Evolutionary conservation across 148 eudicot species (phyloP), one percentile per base, ranked within the genome.

Genomic region (Silene conica): DNA sequence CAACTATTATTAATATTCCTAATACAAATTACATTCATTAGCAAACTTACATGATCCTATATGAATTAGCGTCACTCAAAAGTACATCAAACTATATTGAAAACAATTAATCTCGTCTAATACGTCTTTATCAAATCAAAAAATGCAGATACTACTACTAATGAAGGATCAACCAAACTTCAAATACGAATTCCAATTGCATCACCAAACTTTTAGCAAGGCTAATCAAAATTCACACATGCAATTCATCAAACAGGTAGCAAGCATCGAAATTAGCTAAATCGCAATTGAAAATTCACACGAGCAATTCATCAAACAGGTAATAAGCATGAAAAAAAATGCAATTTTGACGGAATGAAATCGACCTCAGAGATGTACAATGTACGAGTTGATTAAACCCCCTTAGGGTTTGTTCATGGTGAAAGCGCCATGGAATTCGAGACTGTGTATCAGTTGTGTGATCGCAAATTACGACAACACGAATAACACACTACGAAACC

Each of bases 181-280:
- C 45, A 41, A 5, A 43, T 14, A n/a, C 21, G 6, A 60, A 62
- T 23, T 23, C 22, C 13, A 11, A 28, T 38, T 31, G 38, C 10
- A 38, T 11, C 3, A 19, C 25, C 1, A 6, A 38, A 12, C 31
- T 38, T 41, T 41, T 13, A 72, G 38, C 25, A 56, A 15, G 1
- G 4, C 22, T 0, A 19, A 38, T 5, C 6, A 22, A 52, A 65
- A 64, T 70, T 70, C 67, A 70, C 67, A 61, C 14, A 79, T 41
- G 71, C 74, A 79, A 38, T 70, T 70, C 78, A 58, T 79, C 72
- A 70, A 79, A 79, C 78, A 75, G 4, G 2, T 62, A 11, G 38
- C 13, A 62, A 18, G 62, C 23, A 58, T 58, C 22, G 26, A 50
- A 50, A 12, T 50, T 15, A 50, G 3, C 55, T 15, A 50, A 11